A percentile compares a stretch with the other conserved stretches of the same genome.
Conservation (phyloP, 768 basidiomycete genomes). For the Pseudohyphozyma bogoriensis region DNA sequence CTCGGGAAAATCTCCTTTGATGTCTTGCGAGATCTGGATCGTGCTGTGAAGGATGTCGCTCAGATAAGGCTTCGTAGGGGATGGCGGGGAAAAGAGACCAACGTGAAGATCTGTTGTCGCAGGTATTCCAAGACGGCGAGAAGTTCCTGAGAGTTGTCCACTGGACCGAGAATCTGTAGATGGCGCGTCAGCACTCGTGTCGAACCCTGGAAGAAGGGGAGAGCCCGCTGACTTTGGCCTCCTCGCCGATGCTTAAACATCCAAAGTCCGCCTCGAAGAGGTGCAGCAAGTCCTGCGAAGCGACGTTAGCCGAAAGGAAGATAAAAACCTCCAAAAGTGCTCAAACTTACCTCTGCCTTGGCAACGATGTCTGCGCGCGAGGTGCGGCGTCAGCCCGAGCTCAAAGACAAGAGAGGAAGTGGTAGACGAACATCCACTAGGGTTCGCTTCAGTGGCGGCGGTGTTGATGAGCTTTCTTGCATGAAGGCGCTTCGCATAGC, state of each 20-base stretch:
- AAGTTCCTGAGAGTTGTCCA: conserved; percentile 64
- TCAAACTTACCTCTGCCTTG: too few species aligned
- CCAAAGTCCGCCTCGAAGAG: conserved; percentile 72
- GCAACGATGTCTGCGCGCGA: conserved; percentile 73
- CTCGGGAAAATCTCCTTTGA: conserved; percentile 62
- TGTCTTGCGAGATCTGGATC: conserved; percentile 53
- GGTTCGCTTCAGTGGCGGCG: conserved; percentile 55
- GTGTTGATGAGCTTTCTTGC: conserved; percentile 71
- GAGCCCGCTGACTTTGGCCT: conserved; percentile 47
- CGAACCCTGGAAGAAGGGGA: not conserved
- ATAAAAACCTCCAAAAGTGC: too few species aligned
- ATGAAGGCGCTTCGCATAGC: conserved; percentile 61
- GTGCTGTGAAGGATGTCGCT: conserved; percentile 61
- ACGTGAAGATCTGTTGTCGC: conserved; percentile 61
- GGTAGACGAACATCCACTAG: conserved; percentile 47
- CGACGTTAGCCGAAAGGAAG: too few species aligned
- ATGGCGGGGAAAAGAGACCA: conserved; percentile 32
- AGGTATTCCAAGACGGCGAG: conserved; percentile 71
- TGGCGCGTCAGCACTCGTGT: not conserved
- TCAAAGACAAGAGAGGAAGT: too few species aligned
- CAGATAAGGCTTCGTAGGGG: conserved; percentile 30
- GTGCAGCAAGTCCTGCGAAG: conserved; percentile 60
- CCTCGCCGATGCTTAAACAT: conserved; percentile 47
- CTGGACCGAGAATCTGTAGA: conserved; percentile 57
- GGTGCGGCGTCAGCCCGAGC: too few species aligned